These are phyloP conservation scores for Prunus davidiana DNA, from an alignment of 306 rosid genomes.

Conservation along the genomic window DNA sequence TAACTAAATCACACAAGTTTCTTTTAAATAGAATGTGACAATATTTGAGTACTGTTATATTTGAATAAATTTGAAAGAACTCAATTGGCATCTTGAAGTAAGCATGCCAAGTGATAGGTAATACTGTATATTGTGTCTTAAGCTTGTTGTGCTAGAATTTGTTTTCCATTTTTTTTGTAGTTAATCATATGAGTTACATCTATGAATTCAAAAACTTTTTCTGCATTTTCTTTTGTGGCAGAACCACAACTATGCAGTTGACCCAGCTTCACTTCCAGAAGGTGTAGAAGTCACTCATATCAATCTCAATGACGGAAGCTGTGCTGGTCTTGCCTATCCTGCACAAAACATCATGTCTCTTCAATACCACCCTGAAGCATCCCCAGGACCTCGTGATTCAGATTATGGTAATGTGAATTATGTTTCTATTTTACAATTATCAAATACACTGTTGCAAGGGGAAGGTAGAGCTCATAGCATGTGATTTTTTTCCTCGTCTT, in stretches of 20 bases:
- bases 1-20: slow-evolving; percentile 15
- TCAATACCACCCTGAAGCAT: slow-evolving; percentile 98
- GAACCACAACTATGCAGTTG: slow-evolving; percentile 96
- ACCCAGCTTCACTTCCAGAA: slow-evolving; percentile 72
- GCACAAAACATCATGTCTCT: slow-evolving; percentile 75
- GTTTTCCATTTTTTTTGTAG: not conserved
- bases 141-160: not conserved
- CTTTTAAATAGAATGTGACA: not conserved
- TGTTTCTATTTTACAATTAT: not conserved
- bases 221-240: slow-evolving; percentile 32
- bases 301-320: slow-evolving; percentile 85
- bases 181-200: not conserved
- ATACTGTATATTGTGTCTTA: not conserved
- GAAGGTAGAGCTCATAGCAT: not conserved
- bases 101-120: not conserved
- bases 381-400: slow-evolving; percentile 98
- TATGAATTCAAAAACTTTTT: not conserved
- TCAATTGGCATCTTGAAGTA: not conserved
- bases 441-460: not conserved
- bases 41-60: not conserved
- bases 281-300: slow-evolving; percentile 86
- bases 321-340: slow-evolving; percentile 88
- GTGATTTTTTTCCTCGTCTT: not conserved
- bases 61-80: not conserved
- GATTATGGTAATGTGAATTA: slow-evolving; percentile 57